Evolutionary conservation across 1,284 basidiomycete genomes (phyloP).

Genomic region (Cystobasidiaceae sp.): DNA sequence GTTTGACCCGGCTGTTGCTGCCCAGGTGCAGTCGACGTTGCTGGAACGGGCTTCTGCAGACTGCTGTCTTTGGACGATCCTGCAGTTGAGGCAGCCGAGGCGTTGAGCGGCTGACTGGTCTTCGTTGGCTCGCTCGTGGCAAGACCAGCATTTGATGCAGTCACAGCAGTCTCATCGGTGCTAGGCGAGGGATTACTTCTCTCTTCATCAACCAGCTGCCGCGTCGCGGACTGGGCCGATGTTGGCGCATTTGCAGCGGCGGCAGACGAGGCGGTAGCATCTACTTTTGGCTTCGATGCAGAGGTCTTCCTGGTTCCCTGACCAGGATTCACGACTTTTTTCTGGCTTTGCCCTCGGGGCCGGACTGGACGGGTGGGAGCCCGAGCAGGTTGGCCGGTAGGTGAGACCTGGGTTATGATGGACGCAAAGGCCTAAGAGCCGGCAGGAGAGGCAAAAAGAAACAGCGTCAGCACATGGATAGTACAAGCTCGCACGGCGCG

Average conservation of each 20-base stretch:
- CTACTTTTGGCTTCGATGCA: not conserved
- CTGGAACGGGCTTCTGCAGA: no score
- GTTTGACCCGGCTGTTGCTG: no score
- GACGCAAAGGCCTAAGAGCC: conserved; percentile 28
- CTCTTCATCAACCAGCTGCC: not conserved
- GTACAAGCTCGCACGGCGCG: not conserved
- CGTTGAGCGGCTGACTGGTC: no score
- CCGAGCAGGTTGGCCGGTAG: conserved; percentile 31
- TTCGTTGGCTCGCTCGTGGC: no score
- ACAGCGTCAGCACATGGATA: not conserved
- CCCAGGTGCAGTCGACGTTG: no score
- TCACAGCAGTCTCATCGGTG: not conserved
- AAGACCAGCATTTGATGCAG: conserved; percentile 2
- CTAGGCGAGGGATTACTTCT: not conserved
- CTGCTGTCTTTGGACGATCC: no score
- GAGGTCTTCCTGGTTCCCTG: conserved; percentile 5
- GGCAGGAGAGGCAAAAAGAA: not conserved
- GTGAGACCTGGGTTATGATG: conserved; percentile 33
- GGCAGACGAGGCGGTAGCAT: not conserved
- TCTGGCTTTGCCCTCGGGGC: conserved; percentile 16
- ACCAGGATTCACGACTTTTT: not conserved
- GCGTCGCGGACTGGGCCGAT: not conserved
- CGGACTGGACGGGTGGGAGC: conserved; percentile 22
- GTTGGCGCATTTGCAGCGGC: not conserved
- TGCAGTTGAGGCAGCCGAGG: no score